Base-by-base conservation (phyloP, 1,284 basidiomycete genomes). In the Ustilago shanxiensis region DNA sequence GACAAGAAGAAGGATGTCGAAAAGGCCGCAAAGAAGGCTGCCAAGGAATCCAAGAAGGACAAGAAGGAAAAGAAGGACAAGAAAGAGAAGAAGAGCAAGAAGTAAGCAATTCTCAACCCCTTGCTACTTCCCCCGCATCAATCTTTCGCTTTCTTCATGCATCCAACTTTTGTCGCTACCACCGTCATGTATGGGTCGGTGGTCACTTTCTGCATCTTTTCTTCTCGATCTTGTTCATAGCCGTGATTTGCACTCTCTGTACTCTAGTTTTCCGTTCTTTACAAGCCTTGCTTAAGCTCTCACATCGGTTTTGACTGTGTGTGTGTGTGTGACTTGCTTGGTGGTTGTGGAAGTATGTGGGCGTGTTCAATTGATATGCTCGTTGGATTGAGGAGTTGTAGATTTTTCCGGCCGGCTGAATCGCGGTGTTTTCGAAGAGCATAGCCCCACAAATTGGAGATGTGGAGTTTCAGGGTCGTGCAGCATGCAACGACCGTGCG, bases 11-110 rank as follows among this genome's bases (percentile, higher is more conserved):
- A 78, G 70, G 72, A 80, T 16, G 76, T 78, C 5, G 73, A 76
- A 20, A 81, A 81, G 75, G 83, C 80, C 7, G 80, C 81, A 44
- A 85, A 84, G 71, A 81, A 83, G 69, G 81, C 75, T 2, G 64
- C 79, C 5, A 80, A 81, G 63, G 65, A 77, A 41, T 55, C 63
- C 47, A 77, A 75, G 72, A 79, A 72, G 77, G 80, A 74, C 29
- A 80, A 82, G 72, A 74, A 79, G 62, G 67, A 76, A 24, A 79
- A 81, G 65, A 73, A n/a, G 31, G 31, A 33, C 31, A 33, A 33
- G 31, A 33, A 77, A 60, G 65, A 74, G 45, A 77, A 81, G 60
- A 67, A 69, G 55, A 76, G 37, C 31, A 66, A 65, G 50, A 65
- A 65, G 56, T 65, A 29, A 59, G n/a, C n/a, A n/a, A n/a, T n/a